Conservation (phyloP, 139 green algal genomes). For the Ulvella scutata region DNA sequence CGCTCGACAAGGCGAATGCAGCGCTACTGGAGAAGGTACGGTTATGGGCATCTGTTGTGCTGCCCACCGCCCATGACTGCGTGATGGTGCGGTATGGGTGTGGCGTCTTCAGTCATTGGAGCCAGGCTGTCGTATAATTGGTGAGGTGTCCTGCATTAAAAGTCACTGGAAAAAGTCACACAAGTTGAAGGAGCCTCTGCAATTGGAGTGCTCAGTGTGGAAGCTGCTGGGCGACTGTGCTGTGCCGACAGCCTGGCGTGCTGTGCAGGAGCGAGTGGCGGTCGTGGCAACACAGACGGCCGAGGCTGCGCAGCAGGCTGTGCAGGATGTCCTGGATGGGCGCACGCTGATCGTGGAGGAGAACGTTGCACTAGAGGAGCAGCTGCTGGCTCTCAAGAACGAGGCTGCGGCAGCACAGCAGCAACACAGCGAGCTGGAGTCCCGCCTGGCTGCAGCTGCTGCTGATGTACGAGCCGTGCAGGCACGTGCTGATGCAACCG, state of each 20-base stretch:
- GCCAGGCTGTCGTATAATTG: too few species aligned
- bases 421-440: background rate
- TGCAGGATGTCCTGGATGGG: background rate
- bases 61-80: background rate
- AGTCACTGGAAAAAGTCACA: too few species aligned
- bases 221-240: too few species aligned
- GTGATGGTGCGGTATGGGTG: background rate
- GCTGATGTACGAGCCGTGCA: background rate
- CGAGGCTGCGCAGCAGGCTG: background rate
- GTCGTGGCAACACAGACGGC: background rate
- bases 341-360: background rate
- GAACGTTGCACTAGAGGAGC: background rate
- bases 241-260: too few species aligned
- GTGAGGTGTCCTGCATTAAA: too few species aligned
- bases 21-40: background rate
- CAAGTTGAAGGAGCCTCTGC: too few species aligned
- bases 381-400: background rate
- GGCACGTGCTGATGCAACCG: background rate
- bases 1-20: background rate
- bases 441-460: background rate
- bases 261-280: background rate
- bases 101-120: too few species aligned
- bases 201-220: too few species aligned
- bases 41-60: background rate
- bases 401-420: background rate